These are phyloP conservation scores for Geoglossum glabrum DNA, from an alignment of 495 filamentous ascomycete species.

Conservation along the genomic window DNA sequence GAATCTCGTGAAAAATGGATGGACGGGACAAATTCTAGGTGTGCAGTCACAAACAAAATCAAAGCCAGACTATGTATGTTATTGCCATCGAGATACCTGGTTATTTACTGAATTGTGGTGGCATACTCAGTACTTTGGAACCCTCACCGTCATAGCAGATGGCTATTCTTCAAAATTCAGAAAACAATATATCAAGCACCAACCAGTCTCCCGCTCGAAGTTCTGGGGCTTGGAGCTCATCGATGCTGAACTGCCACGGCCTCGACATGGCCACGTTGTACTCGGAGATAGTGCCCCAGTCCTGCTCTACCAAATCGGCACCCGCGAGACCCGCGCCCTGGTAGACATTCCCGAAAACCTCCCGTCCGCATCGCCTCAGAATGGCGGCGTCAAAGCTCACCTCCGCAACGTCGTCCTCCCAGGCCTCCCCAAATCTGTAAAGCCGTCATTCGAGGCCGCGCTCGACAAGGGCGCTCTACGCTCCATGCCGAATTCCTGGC, in stretches of 20 bases:
- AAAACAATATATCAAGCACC: slow-evolving; percentile 48
- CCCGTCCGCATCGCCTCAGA: slow-evolving; percentile 44
- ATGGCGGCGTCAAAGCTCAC: slow-evolving; percentile 69
- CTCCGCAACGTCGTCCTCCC: slow-evolving; percentile 60
- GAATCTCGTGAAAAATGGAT: slow-evolving; percentile 23
- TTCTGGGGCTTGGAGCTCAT: slow-evolving; percentile 88
- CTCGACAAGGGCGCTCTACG: slow-evolving; percentile 50
- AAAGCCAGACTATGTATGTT: slow-evolving; percentile 3
- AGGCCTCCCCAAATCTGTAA: slow-evolving; percentile 47
- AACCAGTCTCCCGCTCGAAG: slow-evolving; percentile 52
- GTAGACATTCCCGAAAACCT: slow-evolving; percentile 73
- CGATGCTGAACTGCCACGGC: slow-evolving; percentile 56
- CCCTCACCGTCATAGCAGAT: slow-evolving; percentile 76
- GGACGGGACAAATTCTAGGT: slow-evolving; percentile 20
- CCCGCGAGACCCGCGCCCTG: slow-evolving; percentile 76
- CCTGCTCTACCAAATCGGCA: slow-evolving; percentile 92
- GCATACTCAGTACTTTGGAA: slow-evolving; percentile 50
- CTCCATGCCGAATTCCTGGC: slow-evolving; percentile 86
- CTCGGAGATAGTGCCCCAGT: slow-evolving; percentile 62
- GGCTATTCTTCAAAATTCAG: slow-evolving; percentile 90
- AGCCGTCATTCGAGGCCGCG: slow-evolving; percentile 53
- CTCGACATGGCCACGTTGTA: slow-evolving; percentile 68
- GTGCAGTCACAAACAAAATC: slow-evolving; percentile 7
- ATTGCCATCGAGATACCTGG: neutral
- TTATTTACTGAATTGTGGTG: neutral